Evolutionary conservation across 257 asterid species (phyloP), one percentile per base, ranked within the genome.

Genomic region (Penstemon eatonii): DNA sequence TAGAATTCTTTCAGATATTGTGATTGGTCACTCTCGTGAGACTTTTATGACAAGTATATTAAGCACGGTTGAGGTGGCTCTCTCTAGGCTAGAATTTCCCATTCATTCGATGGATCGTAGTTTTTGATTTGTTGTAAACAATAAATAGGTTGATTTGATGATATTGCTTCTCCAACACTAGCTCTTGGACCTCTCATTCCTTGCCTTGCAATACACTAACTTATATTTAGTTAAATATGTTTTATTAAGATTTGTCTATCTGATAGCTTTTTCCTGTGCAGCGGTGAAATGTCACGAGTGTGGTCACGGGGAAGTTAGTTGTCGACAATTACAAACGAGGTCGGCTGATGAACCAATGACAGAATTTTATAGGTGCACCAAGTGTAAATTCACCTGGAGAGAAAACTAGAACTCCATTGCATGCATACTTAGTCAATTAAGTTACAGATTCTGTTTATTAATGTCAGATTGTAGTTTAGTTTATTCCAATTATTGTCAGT

Each of bases 291-390:
- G 95, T 75, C 85, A 85, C 0, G 67, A 60, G 5, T 88, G 92
- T 49, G 25, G 56, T 46, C 81, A 83, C 41, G 75, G 51, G 7
- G 82, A 81, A 74, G 86, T 86, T 57, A 57, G 71, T 60, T 81
- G 75, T 74, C n/a, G 58, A 8, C 89, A 86, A 74, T 63, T 58
- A 69, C 89, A 88, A 76, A 88, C 73, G n/a, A 77, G 92, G 71
- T 84, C 90, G 36, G 90, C 92, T 10, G 95, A 88, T 77, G 92
- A 88, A 59, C 92, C 95, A 0, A 82, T 80, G 88, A 85, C 95
- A 4, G 71, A 70, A 58, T 84, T 85, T 69, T 85, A 82, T 74
- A 76, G 73, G 13, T 88, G 95, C 84, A 72, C 70, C 5, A 65
- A 79, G 25, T 88, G 95, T 38, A 68, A 68, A 52, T 79, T 67